Evolutionary conservation across 768 basidiomycete genomes (phyloP).

Genomic region (Russula vinacea): DNA sequence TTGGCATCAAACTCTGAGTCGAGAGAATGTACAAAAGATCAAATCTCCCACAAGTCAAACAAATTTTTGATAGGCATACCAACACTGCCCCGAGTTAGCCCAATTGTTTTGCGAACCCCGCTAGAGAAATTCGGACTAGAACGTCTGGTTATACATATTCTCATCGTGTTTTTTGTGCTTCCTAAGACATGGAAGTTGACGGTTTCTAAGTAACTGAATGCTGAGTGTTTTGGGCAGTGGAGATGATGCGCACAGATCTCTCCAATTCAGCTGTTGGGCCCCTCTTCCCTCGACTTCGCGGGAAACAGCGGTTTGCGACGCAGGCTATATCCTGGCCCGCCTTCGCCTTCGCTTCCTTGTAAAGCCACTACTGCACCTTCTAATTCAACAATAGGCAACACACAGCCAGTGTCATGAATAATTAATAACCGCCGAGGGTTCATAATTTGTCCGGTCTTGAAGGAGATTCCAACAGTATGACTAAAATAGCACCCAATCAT

Average conservation of each 20-base stretch:
- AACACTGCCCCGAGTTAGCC: neutral
- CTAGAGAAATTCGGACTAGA: neutral
- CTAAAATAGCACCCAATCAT: slow-evolving; percentile 8
- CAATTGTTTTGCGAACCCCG: neutral
- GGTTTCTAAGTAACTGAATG: no score
- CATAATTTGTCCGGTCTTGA: neutral
- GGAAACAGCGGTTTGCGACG: no score
- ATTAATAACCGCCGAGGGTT: neutral
- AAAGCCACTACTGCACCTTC: neutral
- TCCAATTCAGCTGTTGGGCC: no score
- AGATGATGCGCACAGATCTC: no score
- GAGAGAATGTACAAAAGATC: neutral
- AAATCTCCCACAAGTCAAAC: neutral
- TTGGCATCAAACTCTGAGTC: neutral
- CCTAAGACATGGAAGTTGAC: no score
- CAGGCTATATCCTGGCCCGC: neutral
- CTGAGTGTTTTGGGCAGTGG: no score
- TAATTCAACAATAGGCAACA: neutral
- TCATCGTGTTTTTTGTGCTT: no score
- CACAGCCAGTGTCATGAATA: neutral
- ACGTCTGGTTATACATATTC: neutral
- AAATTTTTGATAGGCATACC: neutral
- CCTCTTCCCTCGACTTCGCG: no score
- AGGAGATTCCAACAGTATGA: slow-evolving; percentile 7
- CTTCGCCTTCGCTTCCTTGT: neutral